Evolutionary conservation across 768 basidiomycete genomes (phyloP).

Genomic region (Xerocomus brunneocitrinus): DNA sequence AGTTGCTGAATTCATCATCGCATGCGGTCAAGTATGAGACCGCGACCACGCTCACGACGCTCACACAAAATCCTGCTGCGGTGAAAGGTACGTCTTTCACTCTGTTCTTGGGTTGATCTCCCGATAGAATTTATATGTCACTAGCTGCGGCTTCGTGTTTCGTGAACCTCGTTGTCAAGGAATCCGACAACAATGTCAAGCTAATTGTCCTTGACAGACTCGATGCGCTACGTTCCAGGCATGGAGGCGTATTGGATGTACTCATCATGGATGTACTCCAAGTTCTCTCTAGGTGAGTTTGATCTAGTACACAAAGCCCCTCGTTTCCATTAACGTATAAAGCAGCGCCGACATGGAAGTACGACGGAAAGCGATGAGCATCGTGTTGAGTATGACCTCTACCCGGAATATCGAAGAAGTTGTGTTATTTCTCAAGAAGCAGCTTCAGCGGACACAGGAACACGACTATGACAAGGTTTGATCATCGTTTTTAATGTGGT

Average conservation of each 20-base stretch:
- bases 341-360: conserved; percentile 92
- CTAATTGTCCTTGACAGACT: conserved; percentile 93
- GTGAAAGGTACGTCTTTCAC: conserved; percentile 66
- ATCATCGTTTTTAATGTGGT: not conserved
- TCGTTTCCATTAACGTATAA: not conserved
- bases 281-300: conserved; percentile 68
- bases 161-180: conserved; percentile 86
- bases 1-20: conserved; percentile 82
- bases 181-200: conserved; percentile 99
- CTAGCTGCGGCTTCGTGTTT: conserved; percentile 85
- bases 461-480: conserved; percentile 86
- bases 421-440: conserved; percentile 94
- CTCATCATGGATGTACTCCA: conserved; percentile 96
- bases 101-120: not conserved
- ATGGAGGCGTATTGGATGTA: conserved; percentile 84
- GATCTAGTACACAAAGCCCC: not conserved
- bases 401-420: conserved; percentile 96
- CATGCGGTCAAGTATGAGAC: conserved; percentile 98
- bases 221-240: conserved; percentile 73
- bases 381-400: conserved; percentile 89
- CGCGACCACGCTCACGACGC: conserved; percentile 86
- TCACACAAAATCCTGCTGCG: conserved; percentile 94
- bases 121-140: conserved; percentile 1
- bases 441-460: conserved; percentile 90
- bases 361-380: conserved; percentile 82